Conservation (phyloP, 2,329 filamentous ascomycete genomes). For the Coniochaeta prunicola region DNA sequence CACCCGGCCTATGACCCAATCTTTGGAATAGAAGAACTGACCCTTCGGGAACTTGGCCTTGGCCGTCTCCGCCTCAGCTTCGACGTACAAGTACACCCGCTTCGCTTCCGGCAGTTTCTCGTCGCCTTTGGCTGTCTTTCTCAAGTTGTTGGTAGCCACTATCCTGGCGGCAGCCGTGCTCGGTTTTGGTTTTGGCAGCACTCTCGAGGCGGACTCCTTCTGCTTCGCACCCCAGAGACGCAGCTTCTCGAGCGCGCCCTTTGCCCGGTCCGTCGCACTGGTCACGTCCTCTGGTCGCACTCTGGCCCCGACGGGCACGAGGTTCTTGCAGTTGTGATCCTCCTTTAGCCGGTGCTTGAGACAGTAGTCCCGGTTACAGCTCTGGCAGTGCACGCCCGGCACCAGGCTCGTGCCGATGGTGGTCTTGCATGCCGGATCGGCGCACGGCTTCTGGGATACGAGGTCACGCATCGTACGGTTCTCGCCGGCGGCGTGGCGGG, state of each 20-base stretch:
- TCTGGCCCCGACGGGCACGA: slow-evolving; percentile 51
- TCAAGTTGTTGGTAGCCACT: slow-evolving; percentile 68
- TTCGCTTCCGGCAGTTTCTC: slow-evolving; percentile 73
- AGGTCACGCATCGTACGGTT: slow-evolving; percentile 46
- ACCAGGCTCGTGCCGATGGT: slow-evolving; percentile 61
- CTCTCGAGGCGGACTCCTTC: slow-evolving; percentile 51
- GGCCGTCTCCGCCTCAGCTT: slow-evolving; percentile 81
- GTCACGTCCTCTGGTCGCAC: slow-evolving; percentile 16
- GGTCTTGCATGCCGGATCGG: slow-evolving; percentile 59
- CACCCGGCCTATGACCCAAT: slow-evolving; percentile 85
- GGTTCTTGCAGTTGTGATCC: slow-evolving; percentile 78
- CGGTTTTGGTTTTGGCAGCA: slow-evolving; percentile 56
- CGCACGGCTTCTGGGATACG: slow-evolving; percentile 60
- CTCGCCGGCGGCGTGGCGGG: slow-evolving; percentile 45
- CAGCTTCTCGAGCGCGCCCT: slow-evolving; percentile 68
- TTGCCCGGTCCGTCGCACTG: slow-evolving; percentile 54
- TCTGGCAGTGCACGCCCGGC: slow-evolving; percentile 63
- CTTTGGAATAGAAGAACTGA: slow-evolving; percentile 71
- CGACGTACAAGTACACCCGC: slow-evolving; percentile 83
- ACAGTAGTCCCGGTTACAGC: slow-evolving; percentile 69
- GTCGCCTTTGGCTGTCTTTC: slow-evolving; percentile 86
- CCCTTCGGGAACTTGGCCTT: slow-evolving; percentile 76
- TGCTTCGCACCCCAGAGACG: slow-evolving; percentile 75
- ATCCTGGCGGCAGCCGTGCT: slow-evolving; percentile 56
- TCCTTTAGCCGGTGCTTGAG: slow-evolving; percentile 69